Base-by-base conservation (phyloP, 805 yeast species). In the Cephaloascus fragrans region DNA sequence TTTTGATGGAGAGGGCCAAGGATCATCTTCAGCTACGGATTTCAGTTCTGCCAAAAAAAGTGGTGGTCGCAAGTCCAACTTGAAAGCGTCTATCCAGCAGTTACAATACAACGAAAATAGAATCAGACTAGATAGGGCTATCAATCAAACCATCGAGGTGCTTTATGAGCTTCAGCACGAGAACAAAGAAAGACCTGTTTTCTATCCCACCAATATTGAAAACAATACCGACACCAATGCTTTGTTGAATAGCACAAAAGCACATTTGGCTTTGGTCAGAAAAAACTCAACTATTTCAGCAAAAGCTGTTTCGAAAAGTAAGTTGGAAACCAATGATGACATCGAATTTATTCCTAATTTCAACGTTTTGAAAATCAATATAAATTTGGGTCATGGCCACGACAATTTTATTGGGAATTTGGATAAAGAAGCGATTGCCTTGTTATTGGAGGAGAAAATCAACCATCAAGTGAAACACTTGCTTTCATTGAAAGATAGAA, bases 101-200 rank as follows among this genome's bases (percentile, higher is more conserved):
- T 60, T 82, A 41, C 83, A 76, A 44, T 90, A 83, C 55, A 86
- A 86, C 52, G 79, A 80, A 48, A 80, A 80, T 61, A 72, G 83
- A 40, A 62, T 76, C 0, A 70, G 81, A 1, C 62, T 89, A 40
- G 81, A 77, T 42, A 64, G 83, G 38, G 69, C 80, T 1, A 79
- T 83, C 41, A 61, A 69, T 43, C 65, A 71, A 23, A 71, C 80
- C 1, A 60, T 69, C 12, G 72, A 69, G 31, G 50, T 81, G 19
- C 51, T 83, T 37, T 51, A 57, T 17, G 75, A 77, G 17, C 56
- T 83, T 15, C 64, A 69, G 17, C 47, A 43, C 2, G 89, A 82
- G 50, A 83, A 83, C 50, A 62, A 59, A 19, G 57, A 61, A 23
- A 59, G 87, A 36, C 84, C 87, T 0, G 71, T 83, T 8, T 74